Evolutionary conservation across 2,329 filamentous ascomycete species (phyloP).

Genomic region (Monilinia fructicola): DNA sequence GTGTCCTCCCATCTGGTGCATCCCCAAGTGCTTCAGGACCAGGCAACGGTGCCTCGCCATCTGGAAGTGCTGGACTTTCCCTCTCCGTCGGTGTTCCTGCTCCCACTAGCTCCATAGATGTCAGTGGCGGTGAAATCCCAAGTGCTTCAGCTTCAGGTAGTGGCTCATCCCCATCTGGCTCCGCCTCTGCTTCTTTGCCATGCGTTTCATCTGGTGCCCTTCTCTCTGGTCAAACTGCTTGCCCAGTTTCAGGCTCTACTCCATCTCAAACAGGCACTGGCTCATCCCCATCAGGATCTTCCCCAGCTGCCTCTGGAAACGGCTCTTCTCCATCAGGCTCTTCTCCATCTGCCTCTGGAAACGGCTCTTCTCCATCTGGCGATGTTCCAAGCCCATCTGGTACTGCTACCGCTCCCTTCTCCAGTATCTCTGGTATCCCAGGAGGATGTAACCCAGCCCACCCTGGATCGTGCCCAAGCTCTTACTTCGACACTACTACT

Average conservation of each 20-base stretch:
- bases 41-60: background rate
- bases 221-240: background rate
- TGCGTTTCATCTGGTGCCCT: background rate
- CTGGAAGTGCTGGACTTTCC: background rate
- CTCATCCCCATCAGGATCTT: too few species aligned
- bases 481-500: too few species aligned
- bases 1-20: background rate
- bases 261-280: background rate
- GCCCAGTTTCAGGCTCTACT: background rate
- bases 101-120: too few species aligned
- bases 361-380: too few species aligned
- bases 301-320: too few species aligned
- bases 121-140: background rate
- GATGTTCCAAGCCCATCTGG: background rate
- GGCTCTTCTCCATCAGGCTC: background rate
- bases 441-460: background rate
- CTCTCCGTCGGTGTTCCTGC: too few species aligned
- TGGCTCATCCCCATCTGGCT: background rate
- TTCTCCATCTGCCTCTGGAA: too few species aligned
- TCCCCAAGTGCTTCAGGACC: background rate
- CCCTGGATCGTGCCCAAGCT: background rate
- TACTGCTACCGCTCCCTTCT: background rate
- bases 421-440: too few species aligned
- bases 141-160: background rate
- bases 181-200: background rate